phyloP scores from a whole-genome alignment of 257 asterid genomes.

The Jaltomata sinuosa region DNA sequence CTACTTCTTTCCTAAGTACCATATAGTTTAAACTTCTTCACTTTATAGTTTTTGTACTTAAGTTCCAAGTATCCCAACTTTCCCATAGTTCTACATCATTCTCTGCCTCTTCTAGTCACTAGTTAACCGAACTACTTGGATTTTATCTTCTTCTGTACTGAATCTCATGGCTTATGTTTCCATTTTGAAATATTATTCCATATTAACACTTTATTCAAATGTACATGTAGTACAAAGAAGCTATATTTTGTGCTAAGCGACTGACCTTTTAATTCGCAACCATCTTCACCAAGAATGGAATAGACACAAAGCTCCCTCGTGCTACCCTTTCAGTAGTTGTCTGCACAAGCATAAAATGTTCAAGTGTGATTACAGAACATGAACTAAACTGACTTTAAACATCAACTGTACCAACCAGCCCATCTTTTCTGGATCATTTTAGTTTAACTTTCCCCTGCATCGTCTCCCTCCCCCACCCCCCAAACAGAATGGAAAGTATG shows the following conservation, averaged over 20 bases:
- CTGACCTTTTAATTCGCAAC: no score
- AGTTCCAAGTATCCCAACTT: neutral
- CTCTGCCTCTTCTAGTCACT: neutral
- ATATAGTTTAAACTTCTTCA: constrained; percentile 1
- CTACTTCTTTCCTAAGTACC: constrained; percentile 32
- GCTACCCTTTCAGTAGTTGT: no score
- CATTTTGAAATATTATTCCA: neutral
- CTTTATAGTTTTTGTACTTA: neutral
- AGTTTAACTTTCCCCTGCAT: neutral
- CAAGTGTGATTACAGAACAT: no score
- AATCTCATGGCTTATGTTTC: neutral
- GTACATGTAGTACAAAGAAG: no score
- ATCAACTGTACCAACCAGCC: neutral
- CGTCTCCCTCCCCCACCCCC: neutral
- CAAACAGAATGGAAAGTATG: neutral
- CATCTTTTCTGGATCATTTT: neutral
- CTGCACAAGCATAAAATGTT: no score
- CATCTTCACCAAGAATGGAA: neutral
- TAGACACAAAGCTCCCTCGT: neutral
- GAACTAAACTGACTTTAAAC: neutral
- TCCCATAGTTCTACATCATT: neutral
- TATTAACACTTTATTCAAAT: no score
- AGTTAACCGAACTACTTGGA: no score
- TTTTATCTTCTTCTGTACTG: neutral
- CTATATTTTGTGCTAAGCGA: no score